Evolutionary conservation across 441 rosid species (phyloP).

Genomic region (Sinapis alba): DNA sequence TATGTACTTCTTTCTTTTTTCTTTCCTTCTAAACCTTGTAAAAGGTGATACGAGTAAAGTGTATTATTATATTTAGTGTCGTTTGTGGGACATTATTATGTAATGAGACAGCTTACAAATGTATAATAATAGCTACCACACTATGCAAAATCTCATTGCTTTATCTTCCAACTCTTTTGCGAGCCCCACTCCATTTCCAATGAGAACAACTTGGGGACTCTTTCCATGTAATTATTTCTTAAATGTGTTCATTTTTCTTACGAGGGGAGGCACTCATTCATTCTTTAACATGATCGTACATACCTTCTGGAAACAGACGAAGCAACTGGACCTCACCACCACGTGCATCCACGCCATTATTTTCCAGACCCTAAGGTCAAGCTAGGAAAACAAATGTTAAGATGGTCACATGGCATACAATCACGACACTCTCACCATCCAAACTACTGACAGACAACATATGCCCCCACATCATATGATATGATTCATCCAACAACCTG

Average conservation of each 20-base stretch:
- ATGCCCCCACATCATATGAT: slow-evolving; percentile 19
- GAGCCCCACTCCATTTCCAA: neutral
- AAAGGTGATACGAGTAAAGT: slow-evolving; percentile 7
- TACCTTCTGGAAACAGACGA: slow-evolving; percentile 33
- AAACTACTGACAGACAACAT: slow-evolving; percentile 7
- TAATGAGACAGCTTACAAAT: neutral
- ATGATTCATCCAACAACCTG: slow-evolving; percentile 28
- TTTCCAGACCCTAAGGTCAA: slow-evolving; percentile 12
- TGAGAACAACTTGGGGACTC: slow-evolving; percentile 7
- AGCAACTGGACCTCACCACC: slow-evolving; percentile 34
- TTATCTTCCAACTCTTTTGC: neutral
- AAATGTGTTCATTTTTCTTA: neutral
- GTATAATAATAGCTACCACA: neutral
- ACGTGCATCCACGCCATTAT: slow-evolving; percentile 25
- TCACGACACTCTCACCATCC: slow-evolving; percentile 1
- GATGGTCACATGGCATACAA: slow-evolving; percentile 27
- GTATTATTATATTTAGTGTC: slow-evolving; percentile 9
- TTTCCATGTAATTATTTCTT: slow-evolving; percentile 3
- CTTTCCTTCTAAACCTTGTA: neutral
- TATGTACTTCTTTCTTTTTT: slow-evolving; percentile 8
- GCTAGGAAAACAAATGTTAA: slow-evolving; percentile 23
- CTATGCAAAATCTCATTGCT: neutral
- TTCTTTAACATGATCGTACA: slow-evolving; percentile 19
- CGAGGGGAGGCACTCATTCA: neutral
- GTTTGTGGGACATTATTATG: slow-evolving; percentile 23